These are phyloP conservation scores for Solanum dulcamara DNA, from an alignment of 257 asterid genomes.

Conservation along the genomic window DNA sequence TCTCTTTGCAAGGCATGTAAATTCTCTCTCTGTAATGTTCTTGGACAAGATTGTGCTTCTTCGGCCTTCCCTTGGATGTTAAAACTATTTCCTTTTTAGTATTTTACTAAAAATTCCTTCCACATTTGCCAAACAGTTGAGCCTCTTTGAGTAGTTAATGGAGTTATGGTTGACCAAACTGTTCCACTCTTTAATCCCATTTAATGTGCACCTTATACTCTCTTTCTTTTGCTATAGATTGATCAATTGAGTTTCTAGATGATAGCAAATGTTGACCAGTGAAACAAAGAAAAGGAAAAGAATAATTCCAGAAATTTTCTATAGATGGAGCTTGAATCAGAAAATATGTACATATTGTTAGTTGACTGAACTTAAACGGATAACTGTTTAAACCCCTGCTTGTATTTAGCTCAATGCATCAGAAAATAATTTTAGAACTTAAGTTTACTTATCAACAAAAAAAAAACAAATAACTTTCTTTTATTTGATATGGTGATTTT, in stretches of 20 bases:
- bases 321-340: not conserved
- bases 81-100: not conserved
- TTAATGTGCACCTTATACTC: not conserved
- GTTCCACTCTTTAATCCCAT: not conserved
- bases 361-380: not conserved
- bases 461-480: not conserved
- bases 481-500: not conserved
- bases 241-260: not conserved
- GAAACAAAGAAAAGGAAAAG: not conserved
- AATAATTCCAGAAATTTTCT: not conserved
- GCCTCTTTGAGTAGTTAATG: not conserved
- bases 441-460: not conserved
- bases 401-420: not conserved
- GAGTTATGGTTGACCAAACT: not conserved
- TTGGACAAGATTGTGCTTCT: not conserved
- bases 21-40: not conserved
- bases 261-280: not conserved
- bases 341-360: not conserved
- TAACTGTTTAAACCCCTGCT: not conserved
- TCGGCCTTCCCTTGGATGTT: not conserved
- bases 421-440: not conserved
- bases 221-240: not conserved
- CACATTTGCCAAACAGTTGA: not conserved
- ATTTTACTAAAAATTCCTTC: not conserved
- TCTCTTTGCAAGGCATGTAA: conserved; percentile 60